These are phyloP conservation scores for Phytophthora pseudosyringae DNA, from an alignment of 352 stramenopile genomes.

Conservation along the genomic window DNA sequence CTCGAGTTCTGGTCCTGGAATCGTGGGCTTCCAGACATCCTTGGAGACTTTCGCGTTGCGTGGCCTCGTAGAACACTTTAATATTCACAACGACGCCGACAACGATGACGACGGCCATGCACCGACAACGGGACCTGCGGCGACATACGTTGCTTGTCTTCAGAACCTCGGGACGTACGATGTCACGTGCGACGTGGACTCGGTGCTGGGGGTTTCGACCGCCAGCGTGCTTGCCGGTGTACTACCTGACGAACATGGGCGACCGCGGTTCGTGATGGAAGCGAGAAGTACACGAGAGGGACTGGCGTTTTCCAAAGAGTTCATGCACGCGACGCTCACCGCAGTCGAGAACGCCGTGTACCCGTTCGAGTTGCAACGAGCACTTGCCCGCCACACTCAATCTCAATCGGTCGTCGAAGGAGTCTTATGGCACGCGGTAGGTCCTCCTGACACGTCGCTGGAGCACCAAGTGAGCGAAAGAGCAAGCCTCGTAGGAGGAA, in stretches of 20 bases:
- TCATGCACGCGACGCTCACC: slow-evolving; percentile 59
- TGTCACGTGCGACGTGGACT: slow-evolving; percentile 52
- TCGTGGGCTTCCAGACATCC: slow-evolving; percentile 57
- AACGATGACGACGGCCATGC: neutral
- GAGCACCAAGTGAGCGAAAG: slow-evolving; percentile 7
- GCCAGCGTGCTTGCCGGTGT: slow-evolving; percentile 35
- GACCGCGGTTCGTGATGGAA: slow-evolving; percentile 67
- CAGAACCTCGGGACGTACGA: slow-evolving; percentile 52
- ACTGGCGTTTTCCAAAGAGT: slow-evolving; percentile 53
- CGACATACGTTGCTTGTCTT: slow-evolving; percentile 54
- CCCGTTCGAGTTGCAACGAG: slow-evolving; percentile 62
- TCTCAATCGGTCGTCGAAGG: slow-evolving; percentile 44
- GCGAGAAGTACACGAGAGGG: slow-evolving; percentile 51
- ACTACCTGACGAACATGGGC: slow-evolving; percentile 57
- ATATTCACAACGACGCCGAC: slow-evolving; percentile 10
- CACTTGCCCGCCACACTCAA: slow-evolving; percentile 31
- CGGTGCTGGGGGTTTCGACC: slow-evolving; percentile 30
- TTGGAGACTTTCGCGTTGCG: slow-evolving; percentile 59
- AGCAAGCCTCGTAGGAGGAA: slow-evolving; percentile 2
- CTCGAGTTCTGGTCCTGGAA: slow-evolving; percentile 41
- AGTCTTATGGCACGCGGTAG: slow-evolving; percentile 44
- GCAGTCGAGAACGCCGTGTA: slow-evolving; percentile 76
- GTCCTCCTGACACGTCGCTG: slow-evolving; percentile 19
- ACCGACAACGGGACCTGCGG: slow-evolving; percentile 19
- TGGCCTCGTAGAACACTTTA: slow-evolving; percentile 42